Conservation (phyloP, 768 basidiomycete genomes). For the Agrocybe chaxingu region DNA sequence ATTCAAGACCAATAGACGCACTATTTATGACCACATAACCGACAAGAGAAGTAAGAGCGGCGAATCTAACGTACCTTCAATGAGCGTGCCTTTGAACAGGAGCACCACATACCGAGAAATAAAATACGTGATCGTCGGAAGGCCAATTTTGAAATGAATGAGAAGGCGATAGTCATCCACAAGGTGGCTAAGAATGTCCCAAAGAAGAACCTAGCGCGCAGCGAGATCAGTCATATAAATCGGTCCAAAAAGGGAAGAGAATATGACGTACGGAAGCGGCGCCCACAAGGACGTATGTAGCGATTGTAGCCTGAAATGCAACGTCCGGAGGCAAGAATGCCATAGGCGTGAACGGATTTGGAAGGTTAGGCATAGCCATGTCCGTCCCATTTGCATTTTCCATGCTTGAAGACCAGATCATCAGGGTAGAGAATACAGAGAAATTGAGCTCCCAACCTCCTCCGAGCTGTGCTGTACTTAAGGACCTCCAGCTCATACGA, state of each 20-base stretch:
- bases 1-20: not conserved
- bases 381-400: not conserved
- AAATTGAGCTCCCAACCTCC: too few species aligned
- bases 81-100: not conserved
- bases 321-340: constrained; percentile 12
- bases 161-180: constrained; percentile 6
- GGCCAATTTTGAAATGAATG: not conserved
- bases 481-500: too few species aligned
- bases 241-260: not conserved
- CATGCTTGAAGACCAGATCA: not conserved
- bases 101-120: constrained; percentile 2
- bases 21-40: constrained; percentile 10
- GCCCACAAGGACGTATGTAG: constrained; percentile 6
- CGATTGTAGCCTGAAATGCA: constrained; percentile 4
- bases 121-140: constrained; percentile 4
- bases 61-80: not conserved
- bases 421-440: not conserved
- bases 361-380: constrained; percentile 1
- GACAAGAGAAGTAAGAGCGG: constrained; percentile 4
- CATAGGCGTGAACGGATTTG: constrained; percentile 12
- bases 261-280: constrained; percentile 3
- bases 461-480: too few species aligned
- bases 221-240: not conserved
- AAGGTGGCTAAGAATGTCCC: constrained; percentile 11
- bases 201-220: constrained; percentile 4